Base-by-base conservation (phyloP, 805 yeast genomes). In the Maudiozyma saulgeensis region DNA sequence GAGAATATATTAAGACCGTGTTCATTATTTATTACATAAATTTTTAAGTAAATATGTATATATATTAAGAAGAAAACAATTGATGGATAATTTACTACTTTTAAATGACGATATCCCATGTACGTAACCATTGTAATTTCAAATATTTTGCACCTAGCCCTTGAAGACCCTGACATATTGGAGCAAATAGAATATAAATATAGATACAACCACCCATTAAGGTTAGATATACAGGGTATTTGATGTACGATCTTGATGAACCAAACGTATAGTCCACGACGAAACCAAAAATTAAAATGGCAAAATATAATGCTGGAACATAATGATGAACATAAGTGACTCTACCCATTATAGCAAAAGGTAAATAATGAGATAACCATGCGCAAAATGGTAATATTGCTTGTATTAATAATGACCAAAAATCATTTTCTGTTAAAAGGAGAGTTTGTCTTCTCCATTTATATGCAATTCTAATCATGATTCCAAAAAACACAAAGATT, bases 261-360 rank as follows among this genome's bases (percentile, higher is more conserved):
- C 61, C 55, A 19, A 66, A 45, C 25, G 44, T 41, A 49, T 62
- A 41, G 46, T 64, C 68, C 39, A 68, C 50, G 34, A 61, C 51
- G 58, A 62, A 61, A 25, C 68, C 71, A 60, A 70, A 64, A 15
- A 87, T 82, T 55, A 90, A 71, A 73, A 89, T 83, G 46, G 98
- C 98, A 72, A 91, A 91, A 70, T 86, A 91, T 54, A 90, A 76
- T 1, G 98, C 96, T 13, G 99, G 99, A 56, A 89, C 79, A 68
- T 91, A 91, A 67, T 91, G 99, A 69, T 91, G 99, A 34, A 91
- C 93, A 66, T 93, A 91, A 2, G 96, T 89, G 50, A 93, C 97
- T 73, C 99, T 85, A 12, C 95, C 89, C 99, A 91, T 91, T 51
- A 88, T 69, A 32, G 84, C 79, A 69, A 91, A 91, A 34, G 99